Evolutionary conservation across 139 green algal species (phyloP).

Genomic region (Chlamydomonas applanata): DNA sequence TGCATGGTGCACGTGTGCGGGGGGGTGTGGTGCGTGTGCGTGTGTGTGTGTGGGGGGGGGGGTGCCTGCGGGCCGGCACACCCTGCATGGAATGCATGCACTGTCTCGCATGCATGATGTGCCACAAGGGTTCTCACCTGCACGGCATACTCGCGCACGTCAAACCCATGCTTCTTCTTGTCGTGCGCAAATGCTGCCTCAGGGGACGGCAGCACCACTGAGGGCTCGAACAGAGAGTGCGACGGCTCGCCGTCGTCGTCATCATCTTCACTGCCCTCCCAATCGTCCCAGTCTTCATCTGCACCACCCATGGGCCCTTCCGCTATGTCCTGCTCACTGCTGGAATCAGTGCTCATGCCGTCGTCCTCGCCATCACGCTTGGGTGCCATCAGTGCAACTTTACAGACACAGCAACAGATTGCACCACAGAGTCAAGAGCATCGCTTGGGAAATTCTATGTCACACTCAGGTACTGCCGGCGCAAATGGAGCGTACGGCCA

Average conservation of each 20-base stretch:
- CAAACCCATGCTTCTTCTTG: constrained; percentile 47
- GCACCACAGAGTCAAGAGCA: too few relatives aligned
- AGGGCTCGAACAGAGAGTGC: constrained; percentile 58
- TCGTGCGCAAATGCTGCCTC: constrained; percentile 69
- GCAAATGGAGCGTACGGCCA: too few relatives aligned
- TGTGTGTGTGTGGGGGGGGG: too few relatives aligned
- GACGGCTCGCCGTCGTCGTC: constrained; percentile 46
- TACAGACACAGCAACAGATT: too few relatives aligned
- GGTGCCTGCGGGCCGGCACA: background rate
- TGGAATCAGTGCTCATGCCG: background rate
- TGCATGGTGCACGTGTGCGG: background rate
- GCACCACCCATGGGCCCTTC: too few relatives aligned
- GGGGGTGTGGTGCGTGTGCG: background rate
- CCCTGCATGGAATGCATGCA: background rate
- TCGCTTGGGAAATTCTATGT: too few relatives aligned
- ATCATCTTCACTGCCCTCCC: constrained; percentile 16
- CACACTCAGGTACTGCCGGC: too few relatives aligned
- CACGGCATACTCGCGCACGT: constrained; percentile 38
- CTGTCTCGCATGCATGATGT: too few relatives aligned
- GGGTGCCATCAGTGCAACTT: too few relatives aligned
- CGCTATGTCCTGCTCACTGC: background rate
- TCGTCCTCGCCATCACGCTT: background rate
- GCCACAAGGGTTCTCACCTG: constrained; percentile 27
- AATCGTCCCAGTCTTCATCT: constrained; percentile 53
- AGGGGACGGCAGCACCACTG: constrained; percentile 38